Evolutionary conservation across 805 yeast genomes (phyloP).

Genomic region (Debaryomyces castellii): DNA sequence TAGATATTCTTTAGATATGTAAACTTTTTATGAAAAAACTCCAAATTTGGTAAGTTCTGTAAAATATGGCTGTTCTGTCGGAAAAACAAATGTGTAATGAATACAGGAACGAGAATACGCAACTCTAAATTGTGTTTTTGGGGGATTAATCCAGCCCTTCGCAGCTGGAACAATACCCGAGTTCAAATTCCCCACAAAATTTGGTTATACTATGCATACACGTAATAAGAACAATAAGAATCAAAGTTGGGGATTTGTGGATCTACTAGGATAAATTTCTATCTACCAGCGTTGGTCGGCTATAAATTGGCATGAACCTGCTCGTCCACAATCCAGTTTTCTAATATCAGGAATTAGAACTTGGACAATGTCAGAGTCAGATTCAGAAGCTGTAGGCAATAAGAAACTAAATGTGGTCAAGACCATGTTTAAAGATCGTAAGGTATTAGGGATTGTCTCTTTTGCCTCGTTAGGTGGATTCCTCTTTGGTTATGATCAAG

Average conservation of each 20-base stretch:
- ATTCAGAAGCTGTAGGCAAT: background rate
- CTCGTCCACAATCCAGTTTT: too few species aligned
- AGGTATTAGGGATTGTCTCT: slow-evolving; percentile 8
- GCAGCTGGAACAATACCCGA: background rate
- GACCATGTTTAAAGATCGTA: slow-evolving; percentile 10
- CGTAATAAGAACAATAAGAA: background rate
- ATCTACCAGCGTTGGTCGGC: too few species aligned
- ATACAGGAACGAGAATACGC: too few species aligned
- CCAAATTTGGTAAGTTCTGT: too few species aligned
- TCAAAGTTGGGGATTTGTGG: background rate
- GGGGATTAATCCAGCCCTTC: background rate
- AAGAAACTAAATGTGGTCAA: slow-evolving; percentile 1
- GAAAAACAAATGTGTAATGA: too few species aligned
- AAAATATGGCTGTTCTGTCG: too few species aligned
- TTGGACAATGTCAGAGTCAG: background rate
- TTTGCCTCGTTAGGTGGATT: slow-evolving; percentile 26
- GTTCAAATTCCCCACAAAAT: background rate
- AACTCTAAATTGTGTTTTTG: background rate
- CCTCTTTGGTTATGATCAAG: slow-evolving; percentile 74
- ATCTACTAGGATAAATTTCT: too few species aligned
- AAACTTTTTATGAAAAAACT: too few species aligned
- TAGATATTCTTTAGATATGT: too few species aligned
- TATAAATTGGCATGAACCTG: too few species aligned
- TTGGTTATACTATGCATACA: background rate
- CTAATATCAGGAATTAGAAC: too few species aligned